Base-by-base conservation (phyloP, 805 yeast species). In the Barnettozyma wickerhamii region DNA sequence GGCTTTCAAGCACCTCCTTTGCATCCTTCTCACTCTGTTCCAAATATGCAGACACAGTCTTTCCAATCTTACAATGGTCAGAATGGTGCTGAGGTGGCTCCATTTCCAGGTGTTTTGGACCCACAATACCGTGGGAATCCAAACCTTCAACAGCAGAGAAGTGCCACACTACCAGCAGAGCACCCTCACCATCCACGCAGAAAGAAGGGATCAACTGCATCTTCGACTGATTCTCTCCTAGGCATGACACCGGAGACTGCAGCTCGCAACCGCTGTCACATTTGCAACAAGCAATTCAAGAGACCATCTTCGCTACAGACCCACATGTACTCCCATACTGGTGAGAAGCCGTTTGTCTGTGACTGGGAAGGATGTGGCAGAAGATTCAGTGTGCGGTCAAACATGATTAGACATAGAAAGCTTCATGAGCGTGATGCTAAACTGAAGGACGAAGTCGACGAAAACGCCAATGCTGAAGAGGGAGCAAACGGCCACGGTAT, bases 281-380 rank as follows among this genome's bases (percentile, higher is more conserved):
- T 79, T 14, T 87, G 96, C 59, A 72, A 76, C 35, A 86, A 87
- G 58, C 79, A 76, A 40, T 88, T 88, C 65, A 81, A 85, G 51
- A 74, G 95, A 55, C 90, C 95, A 7, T 81, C 89, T 10, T 86
- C 93, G 1, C 66, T 87, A 41, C 82, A 80, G 47, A 87, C 90
- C 4, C 96, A 88, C 60, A 68, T 74, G 49, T 75, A 86, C 49
- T 82, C 85, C 6, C 96, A 88, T 58, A 81, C 88, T 0, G 89
- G 89, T n/a, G 88, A 80, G 53, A 81, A 81, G 49, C 89, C 89
- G 7, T 82, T 77, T 55, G 63, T 64, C 41, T 82, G 88, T 57
- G 59, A 66, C 13, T 81, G 84, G 78, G 65, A 65, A 1, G 75
- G 72, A 15, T 88, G 96, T 60, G 77, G 76, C 0, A 78, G 81